Base-by-base conservation (phyloP, 2,329 filamentous ascomycete genomes). In the Elsinoe batatas region DNA sequence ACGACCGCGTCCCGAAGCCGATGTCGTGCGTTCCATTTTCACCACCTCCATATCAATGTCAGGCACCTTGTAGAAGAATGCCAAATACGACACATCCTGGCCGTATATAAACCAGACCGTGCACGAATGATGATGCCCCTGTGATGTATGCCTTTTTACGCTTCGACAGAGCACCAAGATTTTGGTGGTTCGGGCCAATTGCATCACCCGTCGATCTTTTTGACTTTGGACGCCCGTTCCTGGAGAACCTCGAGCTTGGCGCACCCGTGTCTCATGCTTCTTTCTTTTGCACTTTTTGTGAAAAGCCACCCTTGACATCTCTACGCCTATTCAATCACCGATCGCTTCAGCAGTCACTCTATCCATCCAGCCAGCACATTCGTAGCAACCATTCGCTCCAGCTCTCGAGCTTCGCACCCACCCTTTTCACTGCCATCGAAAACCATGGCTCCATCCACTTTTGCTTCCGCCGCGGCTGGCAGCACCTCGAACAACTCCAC, bases 391-490 rank as follows among this genome's bases (percentile, higher is more conserved):
- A 1, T 32, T 32, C 37, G 22, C n/a, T 33, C n/a, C 51, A 17
- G 13, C 10, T 18, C 17, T 36, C 38, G 51, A 42, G 32, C 35
- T 38, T 38, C 47, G 20, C 32, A n/a, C 26, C 32, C 47, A 36
- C 15, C 47, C 13, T 15, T 35, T 26, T 15, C 26, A 18, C 47
- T 38, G 47, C 20, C n/a, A 13, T 44, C 20, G 32, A 51, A 51
- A 33, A 46, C n/a, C 17, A 55, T 55, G 53, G 53, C 53, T 33
- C 53, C 53, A 32, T 55, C 53, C 38, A 74, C 74, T 57, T 77
- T 77, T 64, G 75, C 75, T 62, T 76, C 74, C 57, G 74, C 74
- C 57, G 75, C 75, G 15, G 74, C 74, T 58, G 72, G 70, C 62
- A 74, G 64, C 65, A 71, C 63, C 60, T 63, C 70, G 57, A 58